Percentiles rank a stretch among this genome's conserved stretches.
phyloP scores from a whole-genome alignment of 2,329 filamentous ascomycete species.

The Diaporthe sp. region DNA sequence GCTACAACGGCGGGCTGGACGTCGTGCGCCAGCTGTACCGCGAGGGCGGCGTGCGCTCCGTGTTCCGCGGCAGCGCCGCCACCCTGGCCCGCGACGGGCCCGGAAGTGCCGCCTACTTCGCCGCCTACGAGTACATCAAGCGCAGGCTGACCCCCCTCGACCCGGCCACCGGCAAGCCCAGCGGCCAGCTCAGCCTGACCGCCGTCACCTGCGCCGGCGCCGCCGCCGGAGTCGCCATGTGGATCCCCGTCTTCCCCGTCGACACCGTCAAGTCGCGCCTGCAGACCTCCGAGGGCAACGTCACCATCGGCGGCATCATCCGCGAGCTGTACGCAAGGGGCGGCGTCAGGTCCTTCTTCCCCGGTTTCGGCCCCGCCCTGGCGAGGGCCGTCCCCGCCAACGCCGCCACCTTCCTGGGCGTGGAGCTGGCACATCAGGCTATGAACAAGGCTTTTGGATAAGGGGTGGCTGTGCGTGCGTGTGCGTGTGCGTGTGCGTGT shows the following conservation, averaged over 20 bases:
- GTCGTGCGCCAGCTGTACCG: constrained; percentile 94
- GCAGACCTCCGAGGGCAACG: constrained; percentile 85
- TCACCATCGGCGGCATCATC: constrained; percentile 83
- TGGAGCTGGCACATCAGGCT: constrained; percentile 84
- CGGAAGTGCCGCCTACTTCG: constrained; percentile 94
- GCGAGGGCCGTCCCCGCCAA: constrained; percentile 95
- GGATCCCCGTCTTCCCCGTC: constrained; percentile 97
- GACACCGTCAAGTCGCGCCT: constrained; percentile 96
- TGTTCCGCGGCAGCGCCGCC: constrained; percentile 91
- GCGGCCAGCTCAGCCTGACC: constrained; percentile 80
- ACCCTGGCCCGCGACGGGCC: constrained; percentile 95
- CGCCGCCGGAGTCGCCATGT: constrained; percentile 95
- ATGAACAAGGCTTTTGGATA: constrained; percentile 80
- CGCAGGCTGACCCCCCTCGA: constrained; percentile 85
- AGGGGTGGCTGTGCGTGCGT: neutral
- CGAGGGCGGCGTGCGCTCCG: constrained; percentile 88
- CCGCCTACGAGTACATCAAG: constrained; percentile 97
- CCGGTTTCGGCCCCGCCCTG: constrained; percentile 92
- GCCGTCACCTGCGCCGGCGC: constrained; percentile 90
- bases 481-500: neutral
- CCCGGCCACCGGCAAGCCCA: constrained; percentile 74
- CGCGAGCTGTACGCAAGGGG: constrained; percentile 84
- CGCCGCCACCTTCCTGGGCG: constrained; percentile 91
- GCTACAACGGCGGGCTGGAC: constrained; percentile 87
- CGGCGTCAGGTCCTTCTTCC: constrained; percentile 94